A percentile compares a stretch with the other conserved stretches of the same genome.
Conservation (phyloP, 2,329 filamentous ascomycete genomes). For the Neurospora sp. region DNA sequence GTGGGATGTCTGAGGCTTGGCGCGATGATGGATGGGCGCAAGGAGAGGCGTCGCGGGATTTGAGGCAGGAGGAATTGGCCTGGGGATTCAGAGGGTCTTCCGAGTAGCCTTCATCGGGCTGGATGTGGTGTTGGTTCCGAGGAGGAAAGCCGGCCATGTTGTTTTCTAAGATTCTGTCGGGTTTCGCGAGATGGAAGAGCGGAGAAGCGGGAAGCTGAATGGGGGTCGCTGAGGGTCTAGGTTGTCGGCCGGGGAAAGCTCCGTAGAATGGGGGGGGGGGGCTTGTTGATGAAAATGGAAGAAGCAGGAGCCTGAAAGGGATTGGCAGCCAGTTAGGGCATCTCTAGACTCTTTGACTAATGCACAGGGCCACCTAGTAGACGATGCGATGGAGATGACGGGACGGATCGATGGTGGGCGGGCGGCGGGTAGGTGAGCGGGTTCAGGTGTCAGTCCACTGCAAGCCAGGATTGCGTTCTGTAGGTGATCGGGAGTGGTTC, state of each 20-base stretch:
- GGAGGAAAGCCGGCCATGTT: constrained; percentile 17
- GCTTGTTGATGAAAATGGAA: neutral
- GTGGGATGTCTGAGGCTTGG: constrained; percentile 34
- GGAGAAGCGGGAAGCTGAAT: neutral
- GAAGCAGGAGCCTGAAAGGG: no score
- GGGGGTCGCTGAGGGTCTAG: neutral
- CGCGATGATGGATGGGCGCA: constrained; percentile 25
- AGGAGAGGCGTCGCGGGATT: constrained; percentile 16
- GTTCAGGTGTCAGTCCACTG: neutral
- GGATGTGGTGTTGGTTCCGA: constrained; percentile 17
- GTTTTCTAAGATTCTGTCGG: neutral
- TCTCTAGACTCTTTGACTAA: neutral
- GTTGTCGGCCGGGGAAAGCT: neutral
- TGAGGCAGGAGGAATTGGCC: constrained; percentile 21
- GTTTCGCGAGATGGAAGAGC: neutral
- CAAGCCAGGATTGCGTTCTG: neutral
- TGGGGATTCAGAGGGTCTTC: constrained; percentile 53
- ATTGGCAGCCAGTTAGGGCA: neutral
- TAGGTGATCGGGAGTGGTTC: neutral
- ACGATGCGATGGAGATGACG: neutral
- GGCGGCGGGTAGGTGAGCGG: neutral
- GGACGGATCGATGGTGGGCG: neutral
- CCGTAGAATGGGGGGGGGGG: neutral
- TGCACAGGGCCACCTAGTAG: neutral
- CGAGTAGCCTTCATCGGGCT: constrained; percentile 80